Percentiles rank a stretch among this genome's conserved stretches.
These are phyloP conservation scores for Ricinus communis DNA, from an alignment of 345 rosid genomes.

Conservation along the genomic window DNA sequence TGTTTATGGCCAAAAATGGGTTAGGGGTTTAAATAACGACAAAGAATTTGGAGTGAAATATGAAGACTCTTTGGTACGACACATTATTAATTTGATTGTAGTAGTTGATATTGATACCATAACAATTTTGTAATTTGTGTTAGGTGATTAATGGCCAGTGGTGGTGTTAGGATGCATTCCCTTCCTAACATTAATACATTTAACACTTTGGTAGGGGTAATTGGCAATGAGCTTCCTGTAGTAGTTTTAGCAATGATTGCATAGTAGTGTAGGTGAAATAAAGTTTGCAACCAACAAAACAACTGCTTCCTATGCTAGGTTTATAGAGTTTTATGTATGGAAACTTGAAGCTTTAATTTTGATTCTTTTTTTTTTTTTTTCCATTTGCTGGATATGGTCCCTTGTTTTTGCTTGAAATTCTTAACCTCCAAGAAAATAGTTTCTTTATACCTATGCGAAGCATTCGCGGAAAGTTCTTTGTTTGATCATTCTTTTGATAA, in stretches of 20 bases:
- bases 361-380: neutral
- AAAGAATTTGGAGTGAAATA: neutral
- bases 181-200: too few relatives aligned
- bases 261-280: neutral
- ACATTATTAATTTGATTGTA: neutral
- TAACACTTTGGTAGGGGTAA: too few relatives aligned
- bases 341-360: neutral
- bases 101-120: neutral
- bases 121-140: neutral
- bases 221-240: too few relatives aligned
- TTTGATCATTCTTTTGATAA: neutral
- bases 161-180: too few relatives aligned
- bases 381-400: neutral
- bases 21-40: neutral
- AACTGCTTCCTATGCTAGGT: neutral
- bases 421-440: neutral
- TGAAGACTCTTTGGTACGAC: neutral
- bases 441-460: neutral
- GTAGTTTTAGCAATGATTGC: neutral
- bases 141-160: neutral
- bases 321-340: neutral
- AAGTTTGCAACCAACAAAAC: neutral
- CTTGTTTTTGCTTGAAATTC: neutral
- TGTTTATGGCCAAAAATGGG: neutral
- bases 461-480: neutral